These are phyloP conservation scores for Xylariales sp. DNA, from an alignment of 2,329 filamentous ascomycete species.

Conservation along the genomic window DNA sequence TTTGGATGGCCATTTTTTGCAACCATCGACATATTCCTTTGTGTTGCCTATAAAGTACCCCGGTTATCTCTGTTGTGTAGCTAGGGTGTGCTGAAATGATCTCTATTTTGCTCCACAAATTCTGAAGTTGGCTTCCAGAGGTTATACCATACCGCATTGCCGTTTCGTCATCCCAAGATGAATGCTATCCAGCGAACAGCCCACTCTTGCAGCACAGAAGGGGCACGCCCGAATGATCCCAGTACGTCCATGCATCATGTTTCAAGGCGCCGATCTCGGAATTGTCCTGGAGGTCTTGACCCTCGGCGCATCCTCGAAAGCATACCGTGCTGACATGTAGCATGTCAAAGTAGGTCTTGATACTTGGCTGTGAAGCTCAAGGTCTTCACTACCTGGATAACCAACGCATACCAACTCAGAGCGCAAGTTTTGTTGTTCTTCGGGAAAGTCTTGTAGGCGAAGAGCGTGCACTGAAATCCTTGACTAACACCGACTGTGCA, in stretches of 20 bases:
- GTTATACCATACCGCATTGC: conserved; percentile 45
- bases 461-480: too few relatives aligned
- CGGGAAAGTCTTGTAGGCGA: too few relatives aligned
- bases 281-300: conserved; percentile 43
- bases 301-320: conserved; percentile 33
- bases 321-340: conserved; percentile 39
- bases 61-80: too few relatives aligned
- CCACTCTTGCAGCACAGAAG: conserved; percentile 35
- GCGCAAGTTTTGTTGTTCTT: too few relatives aligned
- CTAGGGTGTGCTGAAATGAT: too few relatives aligned
- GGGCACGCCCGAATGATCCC: conserved; percentile 50
- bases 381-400: conserved; percentile 34
- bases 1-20: too few relatives aligned
- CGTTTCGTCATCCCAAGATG: conserved; percentile 48
- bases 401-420: conserved; percentile 32
- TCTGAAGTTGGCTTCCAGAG: conserved; percentile 36
- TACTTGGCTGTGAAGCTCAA: conserved; percentile 33
- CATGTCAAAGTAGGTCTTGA: conserved; percentile 39
- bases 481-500: too few relatives aligned
- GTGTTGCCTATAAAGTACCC: too few relatives aligned
- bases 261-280: conserved; percentile 45
- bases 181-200: conserved; percentile 44
- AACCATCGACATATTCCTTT: too few relatives aligned
- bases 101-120: conserved; percentile 28
- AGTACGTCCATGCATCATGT: conserved; percentile 54